Percentiles rank a stretch among this genome's conserved stretches.
phyloP scores from a whole-genome alignment of 352 stramenopile genomes.

The Blastocystis sp. region DNA sequence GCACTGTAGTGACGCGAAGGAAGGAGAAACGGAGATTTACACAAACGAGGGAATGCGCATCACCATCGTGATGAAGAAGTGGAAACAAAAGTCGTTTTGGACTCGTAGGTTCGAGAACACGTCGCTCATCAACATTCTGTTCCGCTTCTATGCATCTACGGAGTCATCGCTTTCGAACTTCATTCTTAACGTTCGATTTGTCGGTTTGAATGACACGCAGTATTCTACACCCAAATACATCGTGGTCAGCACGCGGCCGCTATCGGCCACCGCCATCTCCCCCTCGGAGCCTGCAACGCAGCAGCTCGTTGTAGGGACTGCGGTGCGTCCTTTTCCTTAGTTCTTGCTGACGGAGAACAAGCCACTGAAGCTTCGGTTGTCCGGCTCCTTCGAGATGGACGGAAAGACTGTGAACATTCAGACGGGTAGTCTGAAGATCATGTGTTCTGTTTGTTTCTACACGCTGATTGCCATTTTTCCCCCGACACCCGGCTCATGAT shows the following conservation, averaged over 20 bases:
- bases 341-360: slow-evolving; percentile 20
- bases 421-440: slow-evolving; percentile 36
- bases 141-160: neutral
- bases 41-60: slow-evolving; percentile 9
- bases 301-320: slow-evolving; percentile 6
- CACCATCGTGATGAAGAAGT: slow-evolving; percentile 29
- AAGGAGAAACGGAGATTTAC: slow-evolving; percentile 11
- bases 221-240: slow-evolving; percentile 41
- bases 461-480: too few species aligned
- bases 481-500: too few species aligned
- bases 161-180: neutral
- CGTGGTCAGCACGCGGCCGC: neutral
- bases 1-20: neutral
- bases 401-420: slow-evolving; percentile 21
- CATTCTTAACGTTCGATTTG: neutral
- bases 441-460: neutral
- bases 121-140: neutral
- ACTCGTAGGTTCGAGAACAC: neutral
- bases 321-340: neutral
- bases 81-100: neutral
- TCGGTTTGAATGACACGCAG: neutral
- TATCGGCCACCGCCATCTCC: neutral
- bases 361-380: slow-evolving; percentile 12
- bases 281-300: neutral
- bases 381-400: neutral